Percentiles rank a stretch among this genome's conserved stretches.
These are phyloP conservation scores for Candida sphagnicola DNA, from an alignment of 805 yeast species.

Conservation along the genomic window DNA sequence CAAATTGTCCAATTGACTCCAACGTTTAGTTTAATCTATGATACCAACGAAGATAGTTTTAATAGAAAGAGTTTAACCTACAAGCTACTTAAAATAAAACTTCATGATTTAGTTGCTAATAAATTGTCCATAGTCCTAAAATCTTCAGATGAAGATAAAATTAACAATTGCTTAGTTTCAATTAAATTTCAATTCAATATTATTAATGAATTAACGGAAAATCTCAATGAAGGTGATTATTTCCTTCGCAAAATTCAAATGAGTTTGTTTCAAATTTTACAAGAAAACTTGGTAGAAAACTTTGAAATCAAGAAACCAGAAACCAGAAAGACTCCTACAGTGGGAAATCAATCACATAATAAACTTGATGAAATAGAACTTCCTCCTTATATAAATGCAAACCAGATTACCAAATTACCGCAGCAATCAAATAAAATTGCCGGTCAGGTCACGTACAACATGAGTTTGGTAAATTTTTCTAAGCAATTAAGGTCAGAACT, in stretches of 20 bases:
- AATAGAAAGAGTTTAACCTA: slow-evolving; percentile 9
- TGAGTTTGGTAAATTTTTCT: slow-evolving; percentile 2
- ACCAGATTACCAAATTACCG: slow-evolving; percentile 17
- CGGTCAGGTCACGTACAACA: slow-evolving; percentile 2
- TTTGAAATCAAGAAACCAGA: slow-evolving; percentile 5
- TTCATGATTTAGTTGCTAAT: slow-evolving; percentile 21
- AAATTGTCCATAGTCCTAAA: slow-evolving; percentile 22
- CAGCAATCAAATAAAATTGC: neutral
- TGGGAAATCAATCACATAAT: slow-evolving; percentile 11
- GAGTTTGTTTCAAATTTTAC: slow-evolving; percentile 11
- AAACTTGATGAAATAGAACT: slow-evolving; percentile 31
- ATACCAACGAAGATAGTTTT: neutral
- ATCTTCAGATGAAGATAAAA: slow-evolving; percentile 32
- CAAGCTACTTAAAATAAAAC: slow-evolving; percentile 15
- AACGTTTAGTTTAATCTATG: slow-evolving; percentile 1
- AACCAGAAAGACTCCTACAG: neutral
- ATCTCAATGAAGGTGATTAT: slow-evolving; percentile 1
- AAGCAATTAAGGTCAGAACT: slow-evolving; percentile 1
- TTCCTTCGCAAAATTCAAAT: slow-evolving; percentile 6
- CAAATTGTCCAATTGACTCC: slow-evolving; percentile 1
- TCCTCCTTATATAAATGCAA: slow-evolving; percentile 35
- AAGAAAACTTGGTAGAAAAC: slow-evolving; percentile 13
- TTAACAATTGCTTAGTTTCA: slow-evolving; percentile 21
- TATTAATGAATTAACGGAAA: slow-evolving; percentile 12
- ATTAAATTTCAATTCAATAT: slow-evolving; percentile 27